Evolutionary conservation across 129 eudicot genomes (phyloP).

Genomic region (Chrysanthemum lavandulifolium): DNA sequence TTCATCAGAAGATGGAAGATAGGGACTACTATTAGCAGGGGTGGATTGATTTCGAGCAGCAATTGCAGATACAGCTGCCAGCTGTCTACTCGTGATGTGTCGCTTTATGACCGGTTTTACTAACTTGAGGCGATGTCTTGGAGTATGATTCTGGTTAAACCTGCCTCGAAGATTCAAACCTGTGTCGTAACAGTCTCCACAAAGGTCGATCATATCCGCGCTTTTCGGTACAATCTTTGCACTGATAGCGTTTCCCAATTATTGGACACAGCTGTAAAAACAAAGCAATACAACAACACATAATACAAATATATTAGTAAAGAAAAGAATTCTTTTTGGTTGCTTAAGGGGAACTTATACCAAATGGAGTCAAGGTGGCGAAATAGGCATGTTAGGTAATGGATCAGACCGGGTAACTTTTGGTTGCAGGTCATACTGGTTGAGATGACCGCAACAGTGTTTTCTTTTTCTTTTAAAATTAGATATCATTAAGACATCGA

Average conservation of each 20-base stretch:
- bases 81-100: slow-evolving; percentile 36
- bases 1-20: slow-evolving; percentile 25
- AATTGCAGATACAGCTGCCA: slow-evolving; percentile 26
- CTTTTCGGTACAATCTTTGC: slow-evolving; percentile 64
- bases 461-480: too few relatives aligned
- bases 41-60: slow-evolving; percentile 11
- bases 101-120: slow-evolving; percentile 28
- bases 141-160: slow-evolving; percentile 70
- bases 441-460: too few relatives aligned
- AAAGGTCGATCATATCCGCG: slow-evolving; percentile 66
- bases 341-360: too few relatives aligned
- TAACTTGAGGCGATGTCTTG: slow-evolving; percentile 54
- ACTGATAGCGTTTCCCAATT: slow-evolving; percentile 60
- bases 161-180: slow-evolving; percentile 61
- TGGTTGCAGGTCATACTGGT: too few relatives aligned
- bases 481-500: too few relatives aligned
- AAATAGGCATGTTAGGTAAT: too few relatives aligned
- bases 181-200: slow-evolving; percentile 61
- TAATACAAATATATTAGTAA: too few relatives aligned
- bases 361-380: too few relatives aligned
- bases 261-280: slow-evolving; percentile 65
- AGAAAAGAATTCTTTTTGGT: too few relatives aligned
- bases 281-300: neutral
- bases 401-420: too few relatives aligned
- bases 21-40: slow-evolving; percentile 14